Evolutionary conservation across 2,329 filamentous ascomycete species (phyloP), one percentile per base, ranked within the genome.

Genomic region (Lecanicillium sp.): DNA sequence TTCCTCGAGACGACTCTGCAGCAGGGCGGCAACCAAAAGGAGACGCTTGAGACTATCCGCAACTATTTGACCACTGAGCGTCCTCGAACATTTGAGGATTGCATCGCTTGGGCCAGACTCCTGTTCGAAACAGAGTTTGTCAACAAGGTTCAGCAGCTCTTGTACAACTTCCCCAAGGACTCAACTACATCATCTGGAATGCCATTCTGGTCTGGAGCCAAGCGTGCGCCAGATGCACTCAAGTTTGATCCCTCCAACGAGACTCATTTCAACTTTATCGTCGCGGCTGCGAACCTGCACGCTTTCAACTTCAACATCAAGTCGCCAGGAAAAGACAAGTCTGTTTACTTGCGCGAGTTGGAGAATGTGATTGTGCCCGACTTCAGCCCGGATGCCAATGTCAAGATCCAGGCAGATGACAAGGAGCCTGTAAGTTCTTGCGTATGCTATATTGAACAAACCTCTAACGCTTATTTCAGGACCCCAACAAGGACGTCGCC

Each of bases 221-320:
- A 98, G 77, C 87, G 92, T 54, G 92, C 92, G 11, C 92, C 92
- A 5, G 87, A 94, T 46, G 75, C 90, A 47, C 71, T 96, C 56
- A 89, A 85, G 59, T 98, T 98, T 50, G 85, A 95, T 52, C 63
- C 81, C 33, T 75, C 80, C 43, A 92, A 95, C 63, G 71, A 80
- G 9, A 92, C 87, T 16, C 92, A 98, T 63, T 82, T 90, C 55
- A 78, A 76, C 28, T 98, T 95, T 57, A 71, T 98, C 39, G 78
- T 94, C 45, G 80, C 92, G 14, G 92, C 80, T 7, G 88, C 92
- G 27, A 92, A 94, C 56, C 73, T 98, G 18, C 92, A 95, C 53
- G 92, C 90, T 1, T 98, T 92, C 75, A 98, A 98, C 69, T 98
- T 95, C 63, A 84, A 86, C 44, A 95, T 98, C 62, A 90, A 94